phyloP scores from a whole-genome alignment of 768 basidiomycete species.

The Tremella yokohamensis region DNA sequence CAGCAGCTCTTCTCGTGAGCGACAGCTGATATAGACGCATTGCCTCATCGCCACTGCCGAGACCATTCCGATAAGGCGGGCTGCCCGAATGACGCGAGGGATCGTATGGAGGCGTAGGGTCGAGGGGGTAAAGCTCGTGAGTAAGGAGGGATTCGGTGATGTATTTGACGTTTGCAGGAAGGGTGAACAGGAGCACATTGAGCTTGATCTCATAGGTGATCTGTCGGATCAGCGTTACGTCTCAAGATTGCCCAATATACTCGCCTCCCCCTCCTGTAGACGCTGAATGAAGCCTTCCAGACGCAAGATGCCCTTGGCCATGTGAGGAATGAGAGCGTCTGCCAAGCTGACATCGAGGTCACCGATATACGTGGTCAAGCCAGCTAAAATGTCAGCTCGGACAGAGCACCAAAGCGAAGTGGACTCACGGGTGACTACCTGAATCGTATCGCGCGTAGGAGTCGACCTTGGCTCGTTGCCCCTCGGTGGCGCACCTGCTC shows the following conservation, averaged over 20 bases:
- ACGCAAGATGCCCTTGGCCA: conserved; percentile 44
- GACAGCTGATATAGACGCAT: conserved; percentile 19
- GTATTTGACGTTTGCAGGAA: conserved; percentile 82
- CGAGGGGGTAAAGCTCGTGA: conserved; percentile 68
- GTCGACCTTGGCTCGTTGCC: conserved; percentile 15
- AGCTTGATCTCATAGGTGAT: conserved; percentile 58
- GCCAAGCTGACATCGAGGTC: conserved; percentile 39
- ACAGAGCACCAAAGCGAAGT: neutral
- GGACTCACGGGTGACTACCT: conserved; percentile 39
- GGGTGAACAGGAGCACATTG: conserved; percentile 84
- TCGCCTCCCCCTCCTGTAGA: neutral
- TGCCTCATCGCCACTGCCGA: conserved; percentile 53
- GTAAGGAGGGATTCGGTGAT: conserved; percentile 73
- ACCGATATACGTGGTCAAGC: conserved; percentile 37
- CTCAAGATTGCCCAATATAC: neutral
- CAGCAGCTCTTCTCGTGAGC: neutral
- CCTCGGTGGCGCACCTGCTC: conserved; percentile 19
- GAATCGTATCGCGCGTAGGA: conserved; percentile 21
- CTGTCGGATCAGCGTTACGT: conserved; percentile 43
- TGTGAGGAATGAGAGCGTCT: conserved; percentile 29
- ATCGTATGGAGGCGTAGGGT: conserved; percentile 70
- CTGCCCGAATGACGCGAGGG: conserved; percentile 57
- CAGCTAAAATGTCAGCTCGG: conserved; percentile 18
- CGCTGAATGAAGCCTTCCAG: conserved; percentile 46
- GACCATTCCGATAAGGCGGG: conserved; percentile 81